These are phyloP conservation scores for Suillus lakei DNA, from an alignment of 768 basidiomycete species.

Conservation along the genomic window DNA sequence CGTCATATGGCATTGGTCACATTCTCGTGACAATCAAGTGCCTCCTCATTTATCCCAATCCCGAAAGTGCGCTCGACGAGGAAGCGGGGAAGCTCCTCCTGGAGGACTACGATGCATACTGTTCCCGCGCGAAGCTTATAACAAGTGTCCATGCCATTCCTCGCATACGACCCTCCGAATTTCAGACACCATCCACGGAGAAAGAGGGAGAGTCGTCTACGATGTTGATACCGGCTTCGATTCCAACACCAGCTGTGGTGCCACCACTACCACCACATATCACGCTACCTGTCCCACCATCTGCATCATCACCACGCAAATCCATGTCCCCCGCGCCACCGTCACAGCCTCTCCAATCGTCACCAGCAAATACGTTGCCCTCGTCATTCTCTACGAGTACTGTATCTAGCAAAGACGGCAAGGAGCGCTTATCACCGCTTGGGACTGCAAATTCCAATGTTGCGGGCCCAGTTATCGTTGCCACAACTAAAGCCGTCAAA, in stretches of 20 bases:
- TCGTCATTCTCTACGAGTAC: constrained; percentile 40
- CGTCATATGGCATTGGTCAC: constrained; percentile 87
- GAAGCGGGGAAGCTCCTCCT: constrained; percentile 92
- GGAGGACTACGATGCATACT: constrained; percentile 90
- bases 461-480: constrained; percentile 37
- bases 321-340: constrained; percentile 47
- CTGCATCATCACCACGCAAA: constrained; percentile 47
- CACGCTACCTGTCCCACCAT: constrained; percentile 41
- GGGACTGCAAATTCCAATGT: constrained; percentile 76
- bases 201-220: constrained; percentile 26
- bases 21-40: constrained; percentile 95
- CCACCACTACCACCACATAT: constrained; percentile 28
- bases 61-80: constrained; percentile 95
- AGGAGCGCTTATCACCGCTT: constrained; percentile 73
- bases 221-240: constrained; percentile 6
- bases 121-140: constrained; percentile 83
- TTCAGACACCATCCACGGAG: constrained; percentile 50
- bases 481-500: constrained; percentile 68
- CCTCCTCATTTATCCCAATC: constrained; percentile 94
- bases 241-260: constrained; percentile 21
- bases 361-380: constrained; percentile 47
- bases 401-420: constrained; percentile 37
- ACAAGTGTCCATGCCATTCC: constrained; percentile 92
- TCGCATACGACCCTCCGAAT: constrained; percentile 72
- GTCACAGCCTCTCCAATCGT: constrained; percentile 40